Conservation (phyloP, 441 rosid genomes). For the Sinapis alba region DNA sequence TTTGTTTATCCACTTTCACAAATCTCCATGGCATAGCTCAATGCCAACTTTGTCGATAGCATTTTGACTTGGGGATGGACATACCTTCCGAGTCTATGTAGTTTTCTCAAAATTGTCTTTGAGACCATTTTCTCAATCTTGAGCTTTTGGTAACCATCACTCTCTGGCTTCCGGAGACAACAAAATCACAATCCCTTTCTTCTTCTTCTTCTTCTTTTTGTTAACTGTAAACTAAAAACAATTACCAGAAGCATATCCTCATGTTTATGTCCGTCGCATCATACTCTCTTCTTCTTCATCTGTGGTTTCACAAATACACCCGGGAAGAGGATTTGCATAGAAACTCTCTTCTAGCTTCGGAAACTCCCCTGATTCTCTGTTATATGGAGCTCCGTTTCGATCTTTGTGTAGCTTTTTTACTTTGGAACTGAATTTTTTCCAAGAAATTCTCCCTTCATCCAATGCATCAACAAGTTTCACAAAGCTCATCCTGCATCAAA, state of each 20-base stretch:
- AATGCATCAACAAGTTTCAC: slow-evolving; percentile 79
- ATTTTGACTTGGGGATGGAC: slow-evolving; percentile 20
- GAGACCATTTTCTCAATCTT: slow-evolving; percentile 29
- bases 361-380: slow-evolving; percentile 64
- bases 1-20: slow-evolving; percentile 30
- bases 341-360: slow-evolving; percentile 88
- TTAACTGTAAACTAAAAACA: slow-evolving; percentile 27
- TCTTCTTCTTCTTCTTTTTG: slow-evolving; percentile 29
- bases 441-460: slow-evolving; percentile 72
- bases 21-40: slow-evolving; percentile 26
- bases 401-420: slow-evolving; percentile 80
- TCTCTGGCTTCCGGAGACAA: slow-evolving; percentile 23
- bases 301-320: slow-evolving; percentile 72
- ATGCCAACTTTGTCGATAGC: slow-evolving; percentile 11
- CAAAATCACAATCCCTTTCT: slow-evolving; percentile 26
- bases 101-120: slow-evolving; percentile 13
- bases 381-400: slow-evolving; percentile 74
- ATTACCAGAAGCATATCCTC: slow-evolving; percentile 19
- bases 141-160: slow-evolving; percentile 20
- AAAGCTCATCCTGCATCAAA: slow-evolving; percentile 70
- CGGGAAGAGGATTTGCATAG: slow-evolving; percentile 86
- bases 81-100: slow-evolving; percentile 4
- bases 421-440: slow-evolving; percentile 85
- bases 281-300: slow-evolving; percentile 41
- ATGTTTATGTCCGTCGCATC: slow-evolving; percentile 14